Conservation (phyloP, 1,284 basidiomycete species). For the Puccinia triticina region DNA sequence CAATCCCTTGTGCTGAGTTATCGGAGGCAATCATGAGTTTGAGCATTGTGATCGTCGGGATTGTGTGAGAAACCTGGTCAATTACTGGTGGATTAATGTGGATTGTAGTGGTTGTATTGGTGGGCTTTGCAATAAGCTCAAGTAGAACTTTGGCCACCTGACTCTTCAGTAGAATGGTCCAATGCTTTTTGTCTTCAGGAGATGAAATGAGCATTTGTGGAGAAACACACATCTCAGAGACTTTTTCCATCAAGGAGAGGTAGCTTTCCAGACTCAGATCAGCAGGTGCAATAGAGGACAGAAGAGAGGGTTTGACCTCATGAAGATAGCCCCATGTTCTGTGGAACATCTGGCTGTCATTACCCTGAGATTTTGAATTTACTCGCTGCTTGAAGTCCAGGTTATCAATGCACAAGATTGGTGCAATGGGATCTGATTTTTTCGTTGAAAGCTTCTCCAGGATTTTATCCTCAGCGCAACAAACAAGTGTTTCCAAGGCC, state of each 20-base stretch:
- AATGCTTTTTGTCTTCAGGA: neutral
- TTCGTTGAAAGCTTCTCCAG: neutral
- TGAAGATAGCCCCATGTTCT: constrained; percentile 19
- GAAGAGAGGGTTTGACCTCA: neutral
- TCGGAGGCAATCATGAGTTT: constrained; percentile 15
- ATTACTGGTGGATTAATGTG: neutral
- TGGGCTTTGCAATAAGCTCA: neutral
- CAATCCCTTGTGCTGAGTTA: constrained; percentile 12
- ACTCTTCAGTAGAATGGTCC: neutral
- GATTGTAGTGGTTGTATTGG: neutral
- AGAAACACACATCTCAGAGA: neutral
- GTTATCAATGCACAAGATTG: neutral
- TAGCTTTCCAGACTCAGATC: neutral
- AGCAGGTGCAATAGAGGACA: neutral
- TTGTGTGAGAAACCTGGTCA: neutral
- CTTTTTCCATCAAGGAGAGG: neutral
- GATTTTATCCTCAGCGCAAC: neutral
- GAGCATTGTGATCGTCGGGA: neutral
- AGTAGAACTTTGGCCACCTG: neutral
- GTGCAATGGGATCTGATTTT: neutral
- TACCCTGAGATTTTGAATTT: neutral
- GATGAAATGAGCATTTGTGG: neutral
- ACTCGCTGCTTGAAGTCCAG: neutral
- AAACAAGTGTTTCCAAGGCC: neutral
- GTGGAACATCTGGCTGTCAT: neutral